Base-by-base conservation (phyloP, 2,329 filamentous ascomycete species). In the Pyricularia sp. region DNA sequence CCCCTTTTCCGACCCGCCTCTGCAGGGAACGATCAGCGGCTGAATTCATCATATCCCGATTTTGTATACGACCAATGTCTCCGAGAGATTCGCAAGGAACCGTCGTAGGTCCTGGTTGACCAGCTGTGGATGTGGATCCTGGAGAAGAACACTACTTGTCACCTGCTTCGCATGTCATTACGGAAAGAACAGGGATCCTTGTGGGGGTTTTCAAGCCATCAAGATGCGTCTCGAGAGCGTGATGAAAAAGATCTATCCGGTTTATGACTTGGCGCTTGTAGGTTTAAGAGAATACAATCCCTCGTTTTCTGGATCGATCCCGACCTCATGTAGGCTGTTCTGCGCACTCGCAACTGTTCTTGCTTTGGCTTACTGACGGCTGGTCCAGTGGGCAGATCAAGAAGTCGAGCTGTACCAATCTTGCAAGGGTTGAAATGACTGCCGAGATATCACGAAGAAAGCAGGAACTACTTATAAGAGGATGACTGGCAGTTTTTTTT, bases 241-340 rank as follows among this genome's bases (percentile, higher is more conserved):
- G 3, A 63, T 40, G 8, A 62, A 12, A 8, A 69, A 73, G 13
- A 73, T 78, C 8, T 68, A 70, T 0, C 77, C 76, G 0, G 75
- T 77, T 0, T 77, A 76, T 22, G 77, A 79, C 22, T 65, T 79
- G 1, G 77, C 74, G 0, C 68, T 79, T 13, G 72, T 79, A 4
- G 76, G 80, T 13, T 72, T 79, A 1, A 73, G 77, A 16, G 74
- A 78, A 63, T 79, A 76, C 49, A 74, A 74, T 1, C 75, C 71
- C 7, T 73, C 74, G 0, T 76, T 78, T 78, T 3, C 79, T 81
- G 62, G 74, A 78, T 60, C 70, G 74, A 2, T 73, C 75, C 0
- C 75, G 72, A 57, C 70, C 70, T 2, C 33, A 28, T 26, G 59
- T 61, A 31, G 9, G 26, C 28, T 0, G 24, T 22, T 55, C 49